Conservation (phyloP, 73 alveolate species). For the Symbiodinium natans region DNA sequence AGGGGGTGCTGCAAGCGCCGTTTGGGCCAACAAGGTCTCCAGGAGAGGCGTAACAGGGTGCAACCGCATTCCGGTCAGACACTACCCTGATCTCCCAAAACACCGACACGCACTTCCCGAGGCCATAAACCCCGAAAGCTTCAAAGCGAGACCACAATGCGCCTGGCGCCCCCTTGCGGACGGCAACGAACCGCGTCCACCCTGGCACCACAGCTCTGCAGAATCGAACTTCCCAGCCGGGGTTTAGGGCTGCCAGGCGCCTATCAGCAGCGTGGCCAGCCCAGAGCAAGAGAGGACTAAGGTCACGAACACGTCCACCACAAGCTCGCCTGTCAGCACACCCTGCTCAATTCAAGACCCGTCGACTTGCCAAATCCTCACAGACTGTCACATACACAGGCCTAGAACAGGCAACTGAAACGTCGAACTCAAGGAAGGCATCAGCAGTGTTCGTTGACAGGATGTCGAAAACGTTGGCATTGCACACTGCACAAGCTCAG, state of each 20-base stretch:
- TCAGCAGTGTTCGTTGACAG: no score
- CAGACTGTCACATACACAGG: no score
- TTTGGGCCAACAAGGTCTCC: neutral
- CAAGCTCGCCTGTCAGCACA: conserved; percentile 25
- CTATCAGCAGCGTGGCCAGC: conserved; percentile 45
- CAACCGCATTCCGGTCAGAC: neutral
- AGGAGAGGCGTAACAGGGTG: neutral
- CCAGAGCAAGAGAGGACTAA: conserved; percentile 36
- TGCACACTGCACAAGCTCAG: no score
- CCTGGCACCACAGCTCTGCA: neutral
- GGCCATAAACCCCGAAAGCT: neutral
- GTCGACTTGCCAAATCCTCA: no score
- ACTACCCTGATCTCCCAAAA: neutral
- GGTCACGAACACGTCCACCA: conserved; percentile 58
- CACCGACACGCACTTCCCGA: neutral
- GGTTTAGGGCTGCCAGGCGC: neutral
- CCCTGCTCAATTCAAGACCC: neutral
- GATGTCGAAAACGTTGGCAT: no score
- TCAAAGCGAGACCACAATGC: no score
- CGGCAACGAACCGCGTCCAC: conserved; percentile 3
- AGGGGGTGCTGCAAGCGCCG: neutral
- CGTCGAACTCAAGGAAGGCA: no score
- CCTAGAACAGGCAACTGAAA: no score
- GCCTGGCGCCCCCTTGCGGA: neutral
- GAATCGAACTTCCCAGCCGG: neutral